Evolutionary conservation across 78 protist species (phyloP), one percentile per base, ranked within the genome.

Genomic region (Dictyostelium discoideum): DNA sequence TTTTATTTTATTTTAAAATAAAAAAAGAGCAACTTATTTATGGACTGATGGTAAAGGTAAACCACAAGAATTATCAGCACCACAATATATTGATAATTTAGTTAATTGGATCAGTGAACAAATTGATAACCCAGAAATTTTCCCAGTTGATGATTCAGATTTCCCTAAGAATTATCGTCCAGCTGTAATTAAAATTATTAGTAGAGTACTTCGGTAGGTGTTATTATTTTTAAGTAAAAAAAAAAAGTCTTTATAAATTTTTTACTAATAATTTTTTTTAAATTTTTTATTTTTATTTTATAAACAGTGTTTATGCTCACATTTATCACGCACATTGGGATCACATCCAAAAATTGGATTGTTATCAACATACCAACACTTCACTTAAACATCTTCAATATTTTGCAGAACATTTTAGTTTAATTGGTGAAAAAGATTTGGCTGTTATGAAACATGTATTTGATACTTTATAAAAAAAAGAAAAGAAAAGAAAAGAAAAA

Each of bases 1-100:
- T 42, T 42, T 42, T 42, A 5, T 42, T 42, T 42, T 42, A 5
- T 42, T 42, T 42, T 42, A 40, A 40, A 40, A 40, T 4, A 40
- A 40, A 40, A 42, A 42, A 42, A 42, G 78, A 82, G 94, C 94
- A 7, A 78, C 85, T 3, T 89, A 82, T 72, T 81, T 77, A 18
- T 89, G 94, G 94, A 82, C 85, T 37, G 94, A 89, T 57, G 94
- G 87, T 80, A 89, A 80, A 65, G 86, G 69, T 22, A 89, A 89
- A 69, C 94, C 94, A 82, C 94, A 89, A 82, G 94, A 89, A 16
- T 82, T 89, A 80, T 63, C 87, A 42, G 94, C 94, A 22, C 73
- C 46, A 57, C 54, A 89, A 85, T 89, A 89, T 82, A 82, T 89
- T 72, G 86, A 89, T 82, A 89, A 89, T 60, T 65, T 89, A 39